phyloP scores from a whole-genome alignment of 495 filamentous ascomycete species.

The Pseudoneurospora amorphoporcata region DNA sequence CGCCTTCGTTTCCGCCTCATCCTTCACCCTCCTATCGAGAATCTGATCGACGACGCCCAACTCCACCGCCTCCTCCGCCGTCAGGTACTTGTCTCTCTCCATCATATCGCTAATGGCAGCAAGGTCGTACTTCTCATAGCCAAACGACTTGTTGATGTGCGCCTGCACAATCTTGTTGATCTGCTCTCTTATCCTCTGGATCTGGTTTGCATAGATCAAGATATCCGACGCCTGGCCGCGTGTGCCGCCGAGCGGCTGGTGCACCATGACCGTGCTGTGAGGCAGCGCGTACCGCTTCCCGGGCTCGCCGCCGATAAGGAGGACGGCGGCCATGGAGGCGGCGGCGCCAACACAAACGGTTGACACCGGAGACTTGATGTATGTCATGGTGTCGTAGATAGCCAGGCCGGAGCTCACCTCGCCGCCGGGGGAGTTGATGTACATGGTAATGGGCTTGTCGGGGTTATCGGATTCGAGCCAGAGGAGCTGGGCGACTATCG shows the following conservation, averaged over 20 bases:
- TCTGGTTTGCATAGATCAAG: conserved; percentile 94
- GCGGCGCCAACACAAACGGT: conserved; percentile 95
- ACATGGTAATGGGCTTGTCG: conserved; percentile 85
- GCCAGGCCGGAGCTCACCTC: conserved; percentile 91
- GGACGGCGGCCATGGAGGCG: conserved; percentile 84
- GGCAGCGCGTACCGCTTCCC: conserved; percentile 83
- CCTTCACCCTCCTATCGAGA: conserved; percentile 40
- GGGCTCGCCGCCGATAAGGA: conserved; percentile 77
- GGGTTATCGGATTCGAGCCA: conserved; percentile 97
- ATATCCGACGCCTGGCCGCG: conserved; percentile 86
- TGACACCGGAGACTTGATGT: conserved; percentile 82
- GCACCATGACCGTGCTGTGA: conserved; percentile 90
- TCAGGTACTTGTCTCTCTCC: conserved; percentile 93
- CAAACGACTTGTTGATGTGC: conserved; percentile 70
- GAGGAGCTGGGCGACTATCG: conserved; percentile 88
- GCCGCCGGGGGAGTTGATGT: conserved; percentile 94
- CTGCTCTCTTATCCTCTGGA: conserved; percentile 72
- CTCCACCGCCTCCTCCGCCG: conserved; percentile 76
- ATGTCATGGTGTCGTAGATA: conserved; percentile 98
- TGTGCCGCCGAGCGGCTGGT: conserved; percentile 89
- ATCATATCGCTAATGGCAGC: conserved; percentile 86
- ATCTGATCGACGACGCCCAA: conserved; percentile 90
- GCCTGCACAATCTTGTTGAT: conserved; percentile 82
- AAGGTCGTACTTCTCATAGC: conserved; percentile 45
- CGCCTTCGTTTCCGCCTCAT: conserved; percentile 15